Conservation (phyloP, 2,329 filamentous ascomycete genomes). For the Pseudogymnoascus sp. region DNA sequence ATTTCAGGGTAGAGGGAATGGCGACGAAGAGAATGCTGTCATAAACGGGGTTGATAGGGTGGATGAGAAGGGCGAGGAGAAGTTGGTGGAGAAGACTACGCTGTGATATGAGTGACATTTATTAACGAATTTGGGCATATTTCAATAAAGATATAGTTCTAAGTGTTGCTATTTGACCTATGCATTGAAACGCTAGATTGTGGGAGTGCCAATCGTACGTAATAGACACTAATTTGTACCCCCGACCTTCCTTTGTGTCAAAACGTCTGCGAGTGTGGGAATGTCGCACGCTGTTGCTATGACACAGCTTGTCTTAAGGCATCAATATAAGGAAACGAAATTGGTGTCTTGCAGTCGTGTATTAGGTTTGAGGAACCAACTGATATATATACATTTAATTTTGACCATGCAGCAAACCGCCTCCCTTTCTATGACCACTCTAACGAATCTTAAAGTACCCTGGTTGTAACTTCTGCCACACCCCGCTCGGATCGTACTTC, state of each 20-base stretch:
- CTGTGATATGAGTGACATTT: background rate
- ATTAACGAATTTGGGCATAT: background rate
- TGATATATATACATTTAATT: background rate
- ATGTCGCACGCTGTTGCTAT: background rate
- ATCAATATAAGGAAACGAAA: background rate
- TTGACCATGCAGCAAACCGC: background rate
- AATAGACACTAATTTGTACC: background rate
- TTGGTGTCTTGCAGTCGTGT: background rate
- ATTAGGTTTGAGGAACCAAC: background rate
- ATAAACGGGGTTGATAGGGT: background rate
- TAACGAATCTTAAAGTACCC: conserved; percentile 34
- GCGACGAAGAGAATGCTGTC: conserved; percentile 17
- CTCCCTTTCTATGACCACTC: background rate
- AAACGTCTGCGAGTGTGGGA: background rate
- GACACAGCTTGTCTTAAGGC: background rate
- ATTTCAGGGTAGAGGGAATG: conserved; percentile 14
- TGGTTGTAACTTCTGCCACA: conserved; percentile 26
- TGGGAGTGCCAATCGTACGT: too few species aligned
- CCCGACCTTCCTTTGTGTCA: background rate
- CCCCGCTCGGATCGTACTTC: conserved; percentile 23
- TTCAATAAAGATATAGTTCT: background rate
- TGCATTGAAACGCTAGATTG: background rate
- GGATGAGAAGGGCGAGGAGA: background rate
- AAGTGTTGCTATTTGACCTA: background rate
- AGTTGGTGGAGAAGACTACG: background rate